A percentile compares a stretch with the other conserved stretches of the same genome.
phyloP scores from a whole-genome alignment of 805 yeast species.

The Barnettozyma californica region DNA sequence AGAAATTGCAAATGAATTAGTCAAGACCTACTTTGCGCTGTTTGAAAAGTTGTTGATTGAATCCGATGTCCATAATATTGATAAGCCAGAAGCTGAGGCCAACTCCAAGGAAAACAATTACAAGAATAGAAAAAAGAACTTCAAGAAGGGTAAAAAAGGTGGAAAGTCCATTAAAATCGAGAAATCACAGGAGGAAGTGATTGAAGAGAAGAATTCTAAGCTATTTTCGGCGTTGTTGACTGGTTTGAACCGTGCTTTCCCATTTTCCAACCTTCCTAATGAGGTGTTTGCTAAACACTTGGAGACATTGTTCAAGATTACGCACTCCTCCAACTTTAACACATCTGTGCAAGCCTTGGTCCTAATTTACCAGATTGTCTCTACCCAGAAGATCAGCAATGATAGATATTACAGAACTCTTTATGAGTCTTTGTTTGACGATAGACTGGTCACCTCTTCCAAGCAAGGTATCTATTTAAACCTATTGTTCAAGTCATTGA shows the following conservation, averaged over 20 bases:
- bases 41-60: constrained; percentile 79
- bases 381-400: constrained; percentile 47
- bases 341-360: constrained; percentile 91
- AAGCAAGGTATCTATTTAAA: constrained; percentile 91
- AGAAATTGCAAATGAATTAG: constrained; percentile 75
- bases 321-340: constrained; percentile 90
- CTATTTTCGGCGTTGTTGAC: constrained; percentile 87
- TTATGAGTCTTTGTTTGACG: constrained; percentile 84
- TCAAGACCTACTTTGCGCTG: constrained; percentile 78
- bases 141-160: constrained; percentile 83
- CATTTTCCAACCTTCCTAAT: constrained; percentile 73
- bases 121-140: constrained; percentile 64
- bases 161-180: constrained; percentile 69
- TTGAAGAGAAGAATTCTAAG: constrained; percentile 78
- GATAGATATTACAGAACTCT: constrained; percentile 82
- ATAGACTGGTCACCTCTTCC: constrained; percentile 77
- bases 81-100: constrained; percentile 34
- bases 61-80: constrained; percentile 46
- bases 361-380: constrained; percentile 74
- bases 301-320: constrained; percentile 79
- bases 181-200: constrained; percentile 57
- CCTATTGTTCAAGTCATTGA: constrained; percentile 76
- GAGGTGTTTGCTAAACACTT: constrained; percentile 71
- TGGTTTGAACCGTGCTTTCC: constrained; percentile 94
- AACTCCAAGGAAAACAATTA: constrained; percentile 40